Conservation (phyloP, 2,329 filamentous ascomycete genomes). For the Penicillium freii region DNA sequence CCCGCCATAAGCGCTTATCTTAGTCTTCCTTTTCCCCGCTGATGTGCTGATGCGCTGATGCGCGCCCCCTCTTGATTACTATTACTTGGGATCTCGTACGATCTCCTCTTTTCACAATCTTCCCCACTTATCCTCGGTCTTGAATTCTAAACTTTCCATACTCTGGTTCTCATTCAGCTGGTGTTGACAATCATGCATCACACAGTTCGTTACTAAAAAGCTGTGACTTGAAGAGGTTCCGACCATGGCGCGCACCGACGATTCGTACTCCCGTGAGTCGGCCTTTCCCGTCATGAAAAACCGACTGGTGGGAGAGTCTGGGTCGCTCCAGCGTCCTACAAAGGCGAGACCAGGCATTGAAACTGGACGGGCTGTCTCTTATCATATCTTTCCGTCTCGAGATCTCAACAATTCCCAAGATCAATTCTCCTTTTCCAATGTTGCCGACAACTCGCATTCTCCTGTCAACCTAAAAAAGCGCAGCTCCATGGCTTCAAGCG, state of each 20-base stretch:
- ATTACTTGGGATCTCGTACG: background rate
- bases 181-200: conserved; percentile 17
- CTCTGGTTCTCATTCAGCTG: background rate
- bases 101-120: background rate
- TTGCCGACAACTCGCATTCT: conserved; percentile 11
- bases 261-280: conserved; percentile 15
- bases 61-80: background rate
- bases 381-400: conserved; percentile 8
- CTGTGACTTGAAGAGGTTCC: conserved; percentile 8
- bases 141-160: background rate
- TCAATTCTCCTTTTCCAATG: conserved; percentile 16
- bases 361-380: conserved; percentile 7
- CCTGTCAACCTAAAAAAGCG: conserved; percentile 7
- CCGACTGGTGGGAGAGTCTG: conserved; percentile 17
- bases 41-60: conserved; percentile 7
- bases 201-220: conserved; percentile 13
- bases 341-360: conserved; percentile 10
- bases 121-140: background rate
- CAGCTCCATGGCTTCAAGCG: conserved; percentile 15
- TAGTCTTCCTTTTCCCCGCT: conserved; percentile 8
- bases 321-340: conserved; percentile 11
- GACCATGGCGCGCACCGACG: conserved; percentile 20
- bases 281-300: conserved; percentile 13
- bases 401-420: conserved; percentile 12
- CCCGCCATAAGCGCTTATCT: conserved; percentile 8